phyloP scores from a whole-genome alignment of 1,284 basidiomycete species.

The Cryptococcus depauperatus region DNA sequence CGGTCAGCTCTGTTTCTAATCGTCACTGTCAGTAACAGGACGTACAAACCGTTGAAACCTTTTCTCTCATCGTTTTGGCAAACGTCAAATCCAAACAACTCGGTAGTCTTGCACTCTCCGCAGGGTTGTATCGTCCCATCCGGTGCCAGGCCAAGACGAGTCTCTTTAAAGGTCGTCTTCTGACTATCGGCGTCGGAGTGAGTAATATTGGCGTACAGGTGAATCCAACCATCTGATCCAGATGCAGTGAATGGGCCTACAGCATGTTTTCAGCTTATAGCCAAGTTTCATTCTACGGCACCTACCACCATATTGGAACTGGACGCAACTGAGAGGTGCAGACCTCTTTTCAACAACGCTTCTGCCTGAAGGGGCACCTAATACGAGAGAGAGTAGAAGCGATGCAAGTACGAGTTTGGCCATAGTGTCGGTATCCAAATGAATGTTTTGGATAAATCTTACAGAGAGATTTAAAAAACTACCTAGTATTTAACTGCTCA shows the following conservation, averaged over 20 bases:
- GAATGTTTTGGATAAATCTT: too few relatives aligned
- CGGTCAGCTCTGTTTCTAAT: neutral
- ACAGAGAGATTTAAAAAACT: too few relatives aligned
- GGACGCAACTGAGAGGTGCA: slow-evolving; percentile 7
- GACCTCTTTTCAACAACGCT: too few relatives aligned
- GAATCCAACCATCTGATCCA: slow-evolving; percentile 13
- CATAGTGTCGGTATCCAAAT: too few relatives aligned
- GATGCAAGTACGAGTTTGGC: too few relatives aligned
- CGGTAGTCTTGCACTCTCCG: slow-evolving; percentile 17
- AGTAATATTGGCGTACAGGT: slow-evolving; percentile 19
- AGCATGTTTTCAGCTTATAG: neutral
- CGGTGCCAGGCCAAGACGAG: slow-evolving; percentile 11
- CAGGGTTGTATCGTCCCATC: slow-evolving; percentile 16
- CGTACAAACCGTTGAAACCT: slow-evolving; percentile 15
- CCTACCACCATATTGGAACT: slow-evolving; percentile 13
- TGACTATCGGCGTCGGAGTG: slow-evolving; percentile 9
- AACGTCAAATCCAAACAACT: slow-evolving; percentile 19
- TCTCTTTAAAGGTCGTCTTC: slow-evolving; percentile 14
- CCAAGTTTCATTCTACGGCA: neutral
- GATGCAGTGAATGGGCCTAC: slow-evolving; percentile 17
- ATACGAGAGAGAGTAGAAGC: too few relatives aligned
- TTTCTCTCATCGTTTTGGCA: slow-evolving; percentile 11
- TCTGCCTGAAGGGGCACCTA: too few relatives aligned
- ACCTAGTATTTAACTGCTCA: too few relatives aligned
- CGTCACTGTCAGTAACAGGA: neutral